Conservation (phyloP, 2,329 filamentous ascomycete species). For the Sporothrix inflata region DNA sequence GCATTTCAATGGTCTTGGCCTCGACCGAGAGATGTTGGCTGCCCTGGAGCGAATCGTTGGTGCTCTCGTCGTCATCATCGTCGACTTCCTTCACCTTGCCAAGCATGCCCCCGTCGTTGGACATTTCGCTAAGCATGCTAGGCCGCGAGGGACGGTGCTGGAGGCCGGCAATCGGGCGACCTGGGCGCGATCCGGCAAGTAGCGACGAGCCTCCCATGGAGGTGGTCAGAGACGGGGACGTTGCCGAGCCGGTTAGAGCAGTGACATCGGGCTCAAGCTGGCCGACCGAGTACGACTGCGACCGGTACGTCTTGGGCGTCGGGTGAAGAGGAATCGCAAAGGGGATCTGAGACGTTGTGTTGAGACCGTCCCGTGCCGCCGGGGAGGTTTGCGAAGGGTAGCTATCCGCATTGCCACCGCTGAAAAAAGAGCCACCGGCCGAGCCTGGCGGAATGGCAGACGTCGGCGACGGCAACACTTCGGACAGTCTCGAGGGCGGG, state of each 20-base stretch:
- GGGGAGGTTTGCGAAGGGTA: constrained; percentile 54
- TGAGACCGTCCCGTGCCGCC: constrained; percentile 53
- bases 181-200: constrained; percentile 51
- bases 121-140: constrained; percentile 75
- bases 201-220: constrained; percentile 52
- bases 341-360: constrained; percentile 68
- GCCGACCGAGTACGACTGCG: constrained; percentile 94
- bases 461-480: constrained; percentile 76
- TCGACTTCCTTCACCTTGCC: constrained; percentile 73
- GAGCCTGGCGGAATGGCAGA: constrained; percentile 57
- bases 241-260: constrained; percentile 11
- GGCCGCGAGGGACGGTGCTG: constrained; percentile 81
- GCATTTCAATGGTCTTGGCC: constrained; percentile 65
- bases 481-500: constrained; percentile 71
- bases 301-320: constrained; percentile 89
- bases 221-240: constrained; percentile 39
- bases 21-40: constrained; percentile 56
- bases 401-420: constrained; percentile 43
- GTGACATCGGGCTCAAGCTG: constrained; percentile 73
- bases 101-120: constrained; percentile 63
- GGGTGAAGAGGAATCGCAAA: constrained; percentile 88
- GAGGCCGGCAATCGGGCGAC: constrained; percentile 62
- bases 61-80: constrained; percentile 63
- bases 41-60: constrained; percentile 59
- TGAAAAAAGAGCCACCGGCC: constrained; percentile 53